Conservation (phyloP, 768 basidiomycete species). For the Botryobasidium botryosum region DNA sequence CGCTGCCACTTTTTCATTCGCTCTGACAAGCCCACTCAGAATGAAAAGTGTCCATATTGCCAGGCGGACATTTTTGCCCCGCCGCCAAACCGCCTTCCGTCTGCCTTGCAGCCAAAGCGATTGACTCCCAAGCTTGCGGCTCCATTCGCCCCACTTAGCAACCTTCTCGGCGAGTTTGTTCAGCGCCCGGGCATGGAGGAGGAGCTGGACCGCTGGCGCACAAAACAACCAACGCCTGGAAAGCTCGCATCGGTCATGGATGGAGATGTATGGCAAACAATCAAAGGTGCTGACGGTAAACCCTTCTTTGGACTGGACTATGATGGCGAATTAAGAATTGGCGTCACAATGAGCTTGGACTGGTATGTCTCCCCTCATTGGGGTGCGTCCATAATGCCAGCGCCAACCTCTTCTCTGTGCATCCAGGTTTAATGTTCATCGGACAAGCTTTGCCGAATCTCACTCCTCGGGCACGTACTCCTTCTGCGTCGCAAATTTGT, state of each 20-base stretch:
- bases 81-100: neutral
- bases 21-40: neutral
- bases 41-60: neutral
- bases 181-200: neutral
- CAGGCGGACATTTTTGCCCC: neutral
- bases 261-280: conserved; percentile 2
- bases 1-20: neutral
- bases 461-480: conserved; percentile 3
- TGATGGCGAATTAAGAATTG: neutral
- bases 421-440: neutral
- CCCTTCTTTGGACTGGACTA: neutral
- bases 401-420: no score
- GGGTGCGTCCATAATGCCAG: no score
- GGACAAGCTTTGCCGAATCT: neutral
- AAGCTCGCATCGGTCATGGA: neutral
- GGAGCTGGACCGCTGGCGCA: neutral
- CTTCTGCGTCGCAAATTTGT: conserved; percentile 3
- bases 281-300: neutral
- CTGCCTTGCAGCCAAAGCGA: neutral
- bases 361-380: no score
- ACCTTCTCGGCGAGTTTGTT: neutral
- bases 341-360: neutral
- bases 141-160: neutral
- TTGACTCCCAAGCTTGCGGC: neutral
- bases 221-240: neutral